Conservation (phyloP, 768 basidiomycete species). For the Goffeauzyma gilvescens region DNA sequence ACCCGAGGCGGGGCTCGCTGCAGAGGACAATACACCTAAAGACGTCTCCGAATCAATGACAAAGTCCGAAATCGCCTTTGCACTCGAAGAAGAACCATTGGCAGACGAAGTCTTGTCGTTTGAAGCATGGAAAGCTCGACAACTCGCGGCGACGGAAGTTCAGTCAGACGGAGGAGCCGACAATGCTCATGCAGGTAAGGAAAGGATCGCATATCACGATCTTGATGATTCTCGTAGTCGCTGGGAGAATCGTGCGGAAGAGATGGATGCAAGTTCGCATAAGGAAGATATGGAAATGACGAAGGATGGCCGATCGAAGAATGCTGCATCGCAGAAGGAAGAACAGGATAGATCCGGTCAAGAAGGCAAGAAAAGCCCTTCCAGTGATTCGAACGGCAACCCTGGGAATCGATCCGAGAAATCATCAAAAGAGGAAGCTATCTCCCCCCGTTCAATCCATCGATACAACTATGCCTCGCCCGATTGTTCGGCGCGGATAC, state of each 20-base stretch:
- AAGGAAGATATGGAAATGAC: no score
- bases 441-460: slow-evolving; percentile 27
- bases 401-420: slow-evolving; percentile 44
- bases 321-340: no score
- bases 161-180: not conserved
- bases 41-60: slow-evolving; percentile 1
- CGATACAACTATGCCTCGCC: slow-evolving; percentile 84
- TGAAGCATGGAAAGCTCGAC: slow-evolving; percentile 4
- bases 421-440: slow-evolving; percentile 44
- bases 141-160: not conserved
- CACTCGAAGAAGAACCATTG: slow-evolving; percentile 1
- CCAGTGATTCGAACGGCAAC: slow-evolving; percentile 1
- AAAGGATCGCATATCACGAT: no score
- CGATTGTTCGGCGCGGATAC: slow-evolving; percentile 86
- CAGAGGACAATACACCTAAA: not conserved
- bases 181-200: no score
- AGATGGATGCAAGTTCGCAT: no score
- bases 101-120: slow-evolving; percentile 1
- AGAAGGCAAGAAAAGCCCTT: not conserved
- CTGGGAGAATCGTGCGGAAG: no score
- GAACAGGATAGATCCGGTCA: not conserved
- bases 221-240: no score
- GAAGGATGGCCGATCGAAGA: no score
- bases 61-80: no score
- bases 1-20: slow-evolving; percentile 2